A percentile compares a stretch with the other conserved stretches of the same genome.
Conservation (phyloP, 1,284 basidiomycete species). For the Ganoderma boninense region DNA sequence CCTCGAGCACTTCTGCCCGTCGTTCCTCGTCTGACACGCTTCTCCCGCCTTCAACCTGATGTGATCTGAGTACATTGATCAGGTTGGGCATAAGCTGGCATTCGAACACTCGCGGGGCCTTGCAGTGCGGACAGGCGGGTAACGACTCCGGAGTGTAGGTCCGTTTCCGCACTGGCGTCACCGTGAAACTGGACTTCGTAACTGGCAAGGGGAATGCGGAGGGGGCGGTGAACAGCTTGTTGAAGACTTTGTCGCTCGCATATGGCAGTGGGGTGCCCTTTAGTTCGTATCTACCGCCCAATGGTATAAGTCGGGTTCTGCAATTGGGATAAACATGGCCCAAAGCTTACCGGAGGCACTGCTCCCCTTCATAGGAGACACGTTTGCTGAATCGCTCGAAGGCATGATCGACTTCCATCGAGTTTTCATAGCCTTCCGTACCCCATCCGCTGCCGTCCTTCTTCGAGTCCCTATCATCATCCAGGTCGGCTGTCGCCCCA, state of each 20-base stretch:
- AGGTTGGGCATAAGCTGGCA: slow-evolving; percentile 90
- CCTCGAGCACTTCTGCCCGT: slow-evolving; percentile 59
- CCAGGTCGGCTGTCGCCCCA: slow-evolving; percentile 51
- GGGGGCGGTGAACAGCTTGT: slow-evolving; percentile 71
- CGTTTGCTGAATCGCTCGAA: slow-evolving; percentile 84
- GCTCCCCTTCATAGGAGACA: slow-evolving; percentile 71
- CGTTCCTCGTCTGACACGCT: slow-evolving; percentile 66
- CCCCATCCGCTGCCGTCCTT: slow-evolving; percentile 55
- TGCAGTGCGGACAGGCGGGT: slow-evolving; percentile 68
- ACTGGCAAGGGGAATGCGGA: slow-evolving; percentile 53
- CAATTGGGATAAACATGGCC: neutral
- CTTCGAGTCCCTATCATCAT: slow-evolving; percentile 50
- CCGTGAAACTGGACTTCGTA: slow-evolving; percentile 67
- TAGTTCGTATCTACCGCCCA: slow-evolving; percentile 72
- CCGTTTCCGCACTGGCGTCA: slow-evolving; percentile 54
- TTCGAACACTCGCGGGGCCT: slow-evolving; percentile 74
- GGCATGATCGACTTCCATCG: slow-evolving; percentile 75
- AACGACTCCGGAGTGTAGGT: slow-evolving; percentile 57
- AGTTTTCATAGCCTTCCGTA: slow-evolving; percentile 81
- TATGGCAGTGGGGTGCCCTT: slow-evolving; percentile 79
- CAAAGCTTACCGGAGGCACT: slow-evolving; percentile 74
- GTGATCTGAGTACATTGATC: slow-evolving; percentile 68
- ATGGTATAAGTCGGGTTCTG: neutral
- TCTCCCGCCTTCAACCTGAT: slow-evolving; percentile 33
- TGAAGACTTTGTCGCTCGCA: slow-evolving; percentile 72